These are phyloP conservation scores for Blumeriella jaapii DNA, from an alignment of 2,329 filamentous ascomycete species.

Conservation along the genomic window DNA sequence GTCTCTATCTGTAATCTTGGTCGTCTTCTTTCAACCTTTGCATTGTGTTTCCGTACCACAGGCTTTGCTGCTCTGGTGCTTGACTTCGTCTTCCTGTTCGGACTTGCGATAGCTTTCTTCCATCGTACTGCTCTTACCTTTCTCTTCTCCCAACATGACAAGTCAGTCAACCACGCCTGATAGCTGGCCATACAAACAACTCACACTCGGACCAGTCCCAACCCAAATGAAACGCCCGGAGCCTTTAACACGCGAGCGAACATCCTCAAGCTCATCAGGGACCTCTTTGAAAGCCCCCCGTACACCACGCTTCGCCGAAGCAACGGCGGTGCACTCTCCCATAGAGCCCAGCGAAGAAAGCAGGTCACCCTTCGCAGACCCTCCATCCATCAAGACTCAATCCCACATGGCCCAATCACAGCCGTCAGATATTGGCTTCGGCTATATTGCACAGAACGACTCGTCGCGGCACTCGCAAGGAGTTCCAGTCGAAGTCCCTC, in stretches of 20 bases:
- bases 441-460: slow-evolving; percentile 61
- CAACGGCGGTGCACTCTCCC: slow-evolving; percentile 67
- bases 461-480: slow-evolving; percentile 37
- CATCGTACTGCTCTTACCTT: slow-evolving; percentile 10
- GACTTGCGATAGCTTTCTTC: slow-evolving; percentile 7
- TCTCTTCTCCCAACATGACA: slow-evolving; percentile 16
- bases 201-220: slow-evolving; percentile 14
- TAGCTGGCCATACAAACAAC: slow-evolving; percentile 14
- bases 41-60: slow-evolving; percentile 7
- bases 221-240: slow-evolving; percentile 23
- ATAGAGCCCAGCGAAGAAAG: slow-evolving; percentile 42
- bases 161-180: slow-evolving; percentile 15
- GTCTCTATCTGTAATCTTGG: slow-evolving; percentile 27
- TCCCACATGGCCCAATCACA: slow-evolving; percentile 51
- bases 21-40: slow-evolving; percentile 7
- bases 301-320: slow-evolving; percentile 71
- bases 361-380: slow-evolving; percentile 47
- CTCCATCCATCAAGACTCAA: slow-evolving; percentile 36
- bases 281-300: slow-evolving; percentile 50
- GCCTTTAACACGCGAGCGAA: slow-evolving; percentile 24
- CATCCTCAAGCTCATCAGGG: slow-evolving; percentile 33
- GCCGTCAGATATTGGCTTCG: slow-evolving; percentile 83
- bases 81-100: slow-evolving; percentile 14
- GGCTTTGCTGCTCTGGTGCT: slow-evolving; percentile 10
- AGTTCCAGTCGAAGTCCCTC: slow-evolving; percentile 42